Base-by-base conservation (phyloP, 176 grass and related monocot species). In the Oropetium thomaeum region DNA sequence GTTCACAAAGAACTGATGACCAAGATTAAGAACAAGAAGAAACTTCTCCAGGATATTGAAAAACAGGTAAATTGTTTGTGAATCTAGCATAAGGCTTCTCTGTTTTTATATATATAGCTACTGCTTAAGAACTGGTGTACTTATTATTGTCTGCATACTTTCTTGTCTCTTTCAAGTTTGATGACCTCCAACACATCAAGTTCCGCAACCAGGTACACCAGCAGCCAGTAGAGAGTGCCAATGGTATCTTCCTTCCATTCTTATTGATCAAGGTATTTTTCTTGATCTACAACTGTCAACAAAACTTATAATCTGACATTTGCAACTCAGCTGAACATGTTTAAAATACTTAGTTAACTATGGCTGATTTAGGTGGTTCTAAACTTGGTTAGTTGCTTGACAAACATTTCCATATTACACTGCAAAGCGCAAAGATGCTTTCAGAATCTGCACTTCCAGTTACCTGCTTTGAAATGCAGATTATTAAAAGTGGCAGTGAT, bases 181-280 rank as follows among this genome's bases (percentile, higher is more conserved):
- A 88, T 86, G 92, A 96, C 82, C 85, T 96, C 76, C 79, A 87
- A 45, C 80, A 92, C 80, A 86, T 99, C 68, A 85, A 83, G 63
- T 90, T 64, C 40, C 89, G 89, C 61, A 99, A 99, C 67, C 82
- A 96, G 70, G 69, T 71, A 75, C 69, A 74, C 32, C 59, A 84
- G 58, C 87, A 81, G 39, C 69, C 89, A 58, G 84, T 60, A 71
- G 80, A 87, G 74, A 75, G 65, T 77, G 81, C 67, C 27, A 83
- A 85, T 74, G 89, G 96, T 31, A 82, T 99, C 75, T 17, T 39
- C 69, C 85, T 99, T 63, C 96, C 96, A 51, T 99, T 99, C 49
- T 92, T 99, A 79, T 72, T 99, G 84, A 74, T 96, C 70, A 92
- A 89, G 86, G 96, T 99, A 84, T 47, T 90, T 87, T 38, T 67